A percentile compares a stretch with the other conserved stretches of the same genome.
Evolutionary conservation across 1,284 basidiomycete genomes (phyloP).

Genomic region (Puccinia horiana): DNA sequence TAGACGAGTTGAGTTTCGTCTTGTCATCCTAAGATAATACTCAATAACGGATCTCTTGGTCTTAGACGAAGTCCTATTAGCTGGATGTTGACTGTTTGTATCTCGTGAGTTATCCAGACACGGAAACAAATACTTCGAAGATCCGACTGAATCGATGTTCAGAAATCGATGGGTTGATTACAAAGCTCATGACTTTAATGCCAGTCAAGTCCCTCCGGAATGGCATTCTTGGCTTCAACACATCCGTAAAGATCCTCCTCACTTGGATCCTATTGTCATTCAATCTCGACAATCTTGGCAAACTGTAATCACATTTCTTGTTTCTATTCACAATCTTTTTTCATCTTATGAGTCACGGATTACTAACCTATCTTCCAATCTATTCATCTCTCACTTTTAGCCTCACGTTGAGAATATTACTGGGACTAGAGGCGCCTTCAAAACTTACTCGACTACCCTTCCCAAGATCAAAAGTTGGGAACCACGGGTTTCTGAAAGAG

Average conservation of each 20-base stretch:
- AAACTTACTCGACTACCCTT: slow-evolving; percentile 78
- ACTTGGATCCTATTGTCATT: slow-evolving; percentile 72
- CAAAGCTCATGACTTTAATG: slow-evolving; percentile 81
- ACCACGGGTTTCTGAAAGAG: slow-evolving; percentile 65
- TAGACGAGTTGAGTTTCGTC: slow-evolving; percentile 71
- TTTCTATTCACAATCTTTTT: background rate
- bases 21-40: no score
- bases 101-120: slow-evolving; percentile 63
- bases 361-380: background rate
- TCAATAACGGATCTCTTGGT: background rate
- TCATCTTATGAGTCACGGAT: background rate
- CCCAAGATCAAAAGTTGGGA: slow-evolving; percentile 83
- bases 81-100: slow-evolving; percentile 32
- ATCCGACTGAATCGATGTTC: slow-evolving; percentile 75
- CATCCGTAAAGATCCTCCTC: slow-evolving; percentile 78
- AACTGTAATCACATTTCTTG: slow-evolving; percentile 65
- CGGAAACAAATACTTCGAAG: slow-evolving; percentile 88
- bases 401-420: slow-evolving; percentile 82
- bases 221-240: slow-evolving; percentile 95
- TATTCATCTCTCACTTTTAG: slow-evolving; percentile 59
- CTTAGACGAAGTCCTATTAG: slow-evolving; percentile 51
- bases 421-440: slow-evolving; percentile 83
- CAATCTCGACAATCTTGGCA: slow-evolving; percentile 75
- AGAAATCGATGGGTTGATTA: slow-evolving; percentile 93
- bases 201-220: slow-evolving; percentile 83